Base-by-base conservation (phyloP, 495 filamentous ascomycete genomes). In the Hyaloscypha finlandica region DNA sequence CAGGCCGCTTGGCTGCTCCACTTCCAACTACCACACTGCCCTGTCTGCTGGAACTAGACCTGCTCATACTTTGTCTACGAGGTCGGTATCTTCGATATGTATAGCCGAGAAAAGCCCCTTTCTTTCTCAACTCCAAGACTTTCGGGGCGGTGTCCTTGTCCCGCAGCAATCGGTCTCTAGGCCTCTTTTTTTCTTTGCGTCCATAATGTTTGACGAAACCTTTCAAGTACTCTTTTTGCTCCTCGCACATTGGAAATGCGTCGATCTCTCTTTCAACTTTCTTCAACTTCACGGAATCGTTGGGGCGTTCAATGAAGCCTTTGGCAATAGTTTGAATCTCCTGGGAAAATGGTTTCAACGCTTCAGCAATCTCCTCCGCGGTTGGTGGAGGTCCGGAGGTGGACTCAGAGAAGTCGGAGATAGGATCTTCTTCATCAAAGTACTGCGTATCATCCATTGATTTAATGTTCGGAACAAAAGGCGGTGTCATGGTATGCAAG, bases 31-130 rank as follows among this genome's bases (percentile, higher is more conserved):
- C 48, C 16, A 33, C 48, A 45, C 37, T 59, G 3, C 29, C 32
- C 25, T 39, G 52, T 48, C 51, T 63, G 48, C 35, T 31, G 14
- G 22, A n/a, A 31, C 56, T 61, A 53, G 19, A 29, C 3, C 55
- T 37, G 20, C 45, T 32, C 6, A 48, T 20, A 42, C 51, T 52
- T 30, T 60, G 42, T 25, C 48, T 63, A 2, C 61, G 22, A 9
- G 37, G 33, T n/a, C 66, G 42, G 48, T 69, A 68, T 35, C 72
- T 62, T 6, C 87, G 85, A 75, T 93, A 97, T 14, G 91, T 93
- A 75, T 98, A 98, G n/a, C 94, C 94, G 61, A 93, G 75, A 77
- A 97, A 97, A 2, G 92, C 92, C 11, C 84, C 89, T 77, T 80
- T 85, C 75, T 93, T 93, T 66, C 94, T 84, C 63, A 94, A 83